Conservation (phyloP, 768 basidiomycete species). For the Leccinum boreale region DNA sequence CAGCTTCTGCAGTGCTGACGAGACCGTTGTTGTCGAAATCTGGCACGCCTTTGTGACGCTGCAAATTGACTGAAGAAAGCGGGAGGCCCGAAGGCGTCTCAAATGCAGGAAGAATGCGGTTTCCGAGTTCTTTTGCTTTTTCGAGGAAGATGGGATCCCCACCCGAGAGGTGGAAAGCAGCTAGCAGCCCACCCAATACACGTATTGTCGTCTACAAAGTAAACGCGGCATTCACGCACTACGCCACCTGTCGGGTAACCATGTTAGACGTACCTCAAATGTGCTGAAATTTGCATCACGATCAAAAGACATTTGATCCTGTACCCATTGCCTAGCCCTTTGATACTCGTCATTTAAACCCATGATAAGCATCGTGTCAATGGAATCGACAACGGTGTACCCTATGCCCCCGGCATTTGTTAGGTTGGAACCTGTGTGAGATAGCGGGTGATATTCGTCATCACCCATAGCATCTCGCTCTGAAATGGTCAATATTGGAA, state of each 20-base stretch:
- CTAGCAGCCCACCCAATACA: constrained; percentile 84
- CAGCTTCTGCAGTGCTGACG: constrained; percentile 82
- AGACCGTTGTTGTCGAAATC: constrained; percentile 58
- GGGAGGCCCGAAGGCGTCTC: constrained; percentile 82
- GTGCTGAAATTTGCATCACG: constrained; percentile 78
- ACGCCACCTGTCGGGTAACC: background rate
- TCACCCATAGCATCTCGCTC: constrained; percentile 88
- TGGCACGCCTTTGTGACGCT: constrained; percentile 51
- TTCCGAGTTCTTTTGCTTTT: constrained; percentile 78
- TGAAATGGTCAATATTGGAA: constrained; percentile 31
- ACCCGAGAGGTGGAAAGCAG: constrained; percentile 76
- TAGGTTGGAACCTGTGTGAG: constrained; percentile 71
- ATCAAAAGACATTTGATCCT: constrained; percentile 66
- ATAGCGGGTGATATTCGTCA: constrained; percentile 91
- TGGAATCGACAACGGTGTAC: constrained; percentile 83
- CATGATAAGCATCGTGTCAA: constrained; percentile 88
- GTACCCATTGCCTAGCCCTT: constrained; percentile 77
- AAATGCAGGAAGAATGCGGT: constrained; percentile 82
- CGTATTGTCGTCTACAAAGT: constrained; percentile 79
- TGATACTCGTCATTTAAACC: constrained; percentile 75
- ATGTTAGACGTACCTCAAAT: constrained; percentile 67
- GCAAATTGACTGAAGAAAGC: constrained; percentile 75
- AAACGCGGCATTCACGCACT: constrained; percentile 2
- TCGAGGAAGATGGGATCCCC: constrained; percentile 68
- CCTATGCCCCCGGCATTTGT: constrained; percentile 79